phyloP scores from a whole-genome alignment of 768 basidiomycete species.

The Cystofilobasidium ferigula region DNA sequence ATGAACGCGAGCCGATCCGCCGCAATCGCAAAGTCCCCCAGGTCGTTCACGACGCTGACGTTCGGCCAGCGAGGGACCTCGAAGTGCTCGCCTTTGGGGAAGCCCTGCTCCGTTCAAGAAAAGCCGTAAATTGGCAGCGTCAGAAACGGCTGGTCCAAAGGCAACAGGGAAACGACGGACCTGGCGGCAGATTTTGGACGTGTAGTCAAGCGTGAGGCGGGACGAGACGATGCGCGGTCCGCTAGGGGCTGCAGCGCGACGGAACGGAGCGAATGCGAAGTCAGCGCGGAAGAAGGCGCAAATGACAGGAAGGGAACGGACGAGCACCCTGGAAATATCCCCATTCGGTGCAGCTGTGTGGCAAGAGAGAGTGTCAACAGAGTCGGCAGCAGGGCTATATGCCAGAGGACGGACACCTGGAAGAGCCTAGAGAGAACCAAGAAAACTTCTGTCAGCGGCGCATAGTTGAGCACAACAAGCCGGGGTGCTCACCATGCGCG shows the following conservation, averaged over 20 bases:
- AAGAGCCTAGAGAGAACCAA: not conserved
- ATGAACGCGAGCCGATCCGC: slow-evolving; percentile 76
- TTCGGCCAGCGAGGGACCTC: slow-evolving; percentile 63
- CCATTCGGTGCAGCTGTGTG: slow-evolving; percentile 91
- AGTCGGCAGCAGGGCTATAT: not conserved
- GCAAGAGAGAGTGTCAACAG: slow-evolving; percentile 35
- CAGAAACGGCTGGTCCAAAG: not conserved
- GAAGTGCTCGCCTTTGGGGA: slow-evolving; percentile 64
- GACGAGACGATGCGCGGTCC: slow-evolving; percentile 69
- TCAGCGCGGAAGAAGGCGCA: not conserved
- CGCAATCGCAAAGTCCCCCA: slow-evolving; percentile 75
- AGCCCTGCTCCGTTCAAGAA: slow-evolving; percentile 46
- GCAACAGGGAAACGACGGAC: slow-evolving; percentile 32
- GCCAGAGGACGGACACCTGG: slow-evolving; percentile 1
- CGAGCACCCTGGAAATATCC: slow-evolving; percentile 63
- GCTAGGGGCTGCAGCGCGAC: slow-evolving; percentile 43
- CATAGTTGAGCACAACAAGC: no score
- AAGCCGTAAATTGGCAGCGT: not conserved
- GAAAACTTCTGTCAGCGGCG: no score
- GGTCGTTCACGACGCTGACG: slow-evolving; percentile 63
- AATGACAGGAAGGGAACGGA: not conserved
- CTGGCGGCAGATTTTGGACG: slow-evolving; percentile 57
- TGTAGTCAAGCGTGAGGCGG: slow-evolving; percentile 60
- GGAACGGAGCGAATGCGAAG: not conserved
- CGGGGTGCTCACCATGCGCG: slow-evolving; percentile 70